Evolutionary conservation across 805 yeast species (phyloP).

Genomic region (Priceomyces castillae): DNA sequence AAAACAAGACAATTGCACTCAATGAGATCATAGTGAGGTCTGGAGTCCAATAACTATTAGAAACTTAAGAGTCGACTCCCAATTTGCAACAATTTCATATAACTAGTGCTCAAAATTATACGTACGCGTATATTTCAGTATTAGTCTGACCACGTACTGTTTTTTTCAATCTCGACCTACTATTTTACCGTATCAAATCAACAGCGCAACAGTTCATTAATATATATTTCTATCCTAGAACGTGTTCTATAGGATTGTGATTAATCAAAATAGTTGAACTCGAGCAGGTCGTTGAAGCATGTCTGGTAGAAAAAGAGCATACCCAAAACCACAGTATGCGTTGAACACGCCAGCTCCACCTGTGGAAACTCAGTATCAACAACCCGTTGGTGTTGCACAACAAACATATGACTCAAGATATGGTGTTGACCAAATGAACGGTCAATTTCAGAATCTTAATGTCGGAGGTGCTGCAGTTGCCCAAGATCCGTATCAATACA

Average conservation of each 20-base stretch:
- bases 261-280: not conserved
- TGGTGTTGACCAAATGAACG: constrained; percentile 33
- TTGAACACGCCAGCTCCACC: constrained; percentile 23
- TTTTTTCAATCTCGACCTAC: not conserved
- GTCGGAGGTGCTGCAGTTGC: constrained; percentile 17
- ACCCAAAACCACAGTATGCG: constrained; percentile 46
- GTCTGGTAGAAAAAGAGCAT: constrained; percentile 47
- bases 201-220: not conserved
- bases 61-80: too few relatives aligned
- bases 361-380: constrained; percentile 16
- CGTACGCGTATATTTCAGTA: constrained; percentile 5
- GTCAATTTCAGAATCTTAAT: constrained; percentile 33
- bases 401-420: constrained; percentile 20
- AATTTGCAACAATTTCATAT: not conserved
- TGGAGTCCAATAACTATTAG: too few relatives aligned
- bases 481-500: constrained; percentile 13
- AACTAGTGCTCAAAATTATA: not conserved
- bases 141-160: constrained; percentile 7
- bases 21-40: too few relatives aligned
- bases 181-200: not conserved
- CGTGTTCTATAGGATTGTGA: not conserved
- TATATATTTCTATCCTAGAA: not conserved
- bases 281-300: constrained; percentile 12
- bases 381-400: constrained; percentile 8
- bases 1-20: too few relatives aligned